Conservation (phyloP, 2,329 filamentous ascomycete genomes). For the Graphilbum fragrans region DNA sequence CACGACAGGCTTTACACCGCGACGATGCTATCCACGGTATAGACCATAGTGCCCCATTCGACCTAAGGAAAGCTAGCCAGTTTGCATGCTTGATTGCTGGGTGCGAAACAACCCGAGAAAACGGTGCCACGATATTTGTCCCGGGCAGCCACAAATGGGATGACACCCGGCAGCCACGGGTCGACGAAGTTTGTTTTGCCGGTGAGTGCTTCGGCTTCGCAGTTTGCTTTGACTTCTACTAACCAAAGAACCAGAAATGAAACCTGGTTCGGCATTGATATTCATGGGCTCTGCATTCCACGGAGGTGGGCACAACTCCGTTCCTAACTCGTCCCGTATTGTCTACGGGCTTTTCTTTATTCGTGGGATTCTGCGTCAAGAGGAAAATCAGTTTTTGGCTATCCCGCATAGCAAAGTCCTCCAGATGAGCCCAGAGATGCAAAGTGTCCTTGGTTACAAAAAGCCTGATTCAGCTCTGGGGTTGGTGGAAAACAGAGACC, state of each 20-base stretch:
- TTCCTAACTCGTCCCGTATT: neutral
- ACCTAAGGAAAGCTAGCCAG: neutral
- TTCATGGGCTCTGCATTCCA: neutral
- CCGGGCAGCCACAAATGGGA: neutral
- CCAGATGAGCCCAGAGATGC: neutral
- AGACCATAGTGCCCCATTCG: neutral
- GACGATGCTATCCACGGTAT: neutral
- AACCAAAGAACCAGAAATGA: neutral
- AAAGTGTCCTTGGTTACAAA: neutral
- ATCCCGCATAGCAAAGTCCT: neutral
- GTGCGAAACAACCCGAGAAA: neutral
- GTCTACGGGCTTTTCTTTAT: neutral
- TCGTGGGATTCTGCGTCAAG: neutral
- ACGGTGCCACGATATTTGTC: neutral
- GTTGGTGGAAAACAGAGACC: neutral
- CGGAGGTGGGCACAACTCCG: neutral
- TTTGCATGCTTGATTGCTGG: neutral
- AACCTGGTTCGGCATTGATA: neutral
- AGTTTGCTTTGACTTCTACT: neutral
- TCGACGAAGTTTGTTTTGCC: neutral
- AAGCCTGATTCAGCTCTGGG: neutral
- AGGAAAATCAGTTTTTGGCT: conserved; percentile 1
- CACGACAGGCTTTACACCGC: neutral
- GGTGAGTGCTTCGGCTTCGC: neutral
- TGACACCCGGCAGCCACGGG: neutral